Evolutionary conservation across 306 rosid species (phyloP).

Genomic region (Rosa persica): DNA sequence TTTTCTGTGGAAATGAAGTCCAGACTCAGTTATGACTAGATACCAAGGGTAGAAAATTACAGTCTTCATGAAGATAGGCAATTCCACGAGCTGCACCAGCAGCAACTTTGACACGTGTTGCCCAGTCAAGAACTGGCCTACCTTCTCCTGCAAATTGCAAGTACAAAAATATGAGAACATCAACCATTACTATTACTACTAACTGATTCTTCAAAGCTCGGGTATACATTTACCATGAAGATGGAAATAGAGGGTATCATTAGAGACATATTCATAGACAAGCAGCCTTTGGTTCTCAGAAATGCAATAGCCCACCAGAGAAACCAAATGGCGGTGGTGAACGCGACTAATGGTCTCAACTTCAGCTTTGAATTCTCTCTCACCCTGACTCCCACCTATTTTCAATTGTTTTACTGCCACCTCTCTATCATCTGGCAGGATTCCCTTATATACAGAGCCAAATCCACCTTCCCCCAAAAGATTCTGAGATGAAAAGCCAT

Average conservation of each 20-base stretch:
- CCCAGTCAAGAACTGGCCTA: slow-evolving; percentile 69
- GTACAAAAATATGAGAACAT: slow-evolving; percentile 21
- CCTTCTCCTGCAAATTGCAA: slow-evolving; percentile 47
- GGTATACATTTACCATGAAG: slow-evolving; percentile 68
- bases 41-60: slow-evolving; percentile 49
- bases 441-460: slow-evolving; percentile 86
- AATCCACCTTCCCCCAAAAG: slow-evolving; percentile 95
- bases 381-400: slow-evolving; percentile 87
- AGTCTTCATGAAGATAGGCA: slow-evolving; percentile 95
- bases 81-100: slow-evolving; percentile 95
- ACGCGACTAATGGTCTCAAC: slow-evolving; percentile 85
- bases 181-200: slow-evolving; percentile 19
- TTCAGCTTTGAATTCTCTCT: slow-evolving; percentile 87
- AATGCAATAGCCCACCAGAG: slow-evolving; percentile 86
- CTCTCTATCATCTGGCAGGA: slow-evolving; percentile 80
- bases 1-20: background rate
- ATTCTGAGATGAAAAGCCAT: slow-evolving; percentile 66
- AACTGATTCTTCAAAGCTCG: slow-evolving; percentile 20
- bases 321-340: slow-evolving; percentile 96
- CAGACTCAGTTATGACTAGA: background rate
- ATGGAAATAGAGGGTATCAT: slow-evolving; percentile 73
- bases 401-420: slow-evolving; percentile 88
- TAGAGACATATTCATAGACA: slow-evolving; percentile 85
- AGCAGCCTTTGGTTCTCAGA: slow-evolving; percentile 71
- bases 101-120: slow-evolving; percentile 73